Base-by-base conservation (phyloP, 2,329 filamentous ascomycete genomes). In the Phialophora verrucosa region DNA sequence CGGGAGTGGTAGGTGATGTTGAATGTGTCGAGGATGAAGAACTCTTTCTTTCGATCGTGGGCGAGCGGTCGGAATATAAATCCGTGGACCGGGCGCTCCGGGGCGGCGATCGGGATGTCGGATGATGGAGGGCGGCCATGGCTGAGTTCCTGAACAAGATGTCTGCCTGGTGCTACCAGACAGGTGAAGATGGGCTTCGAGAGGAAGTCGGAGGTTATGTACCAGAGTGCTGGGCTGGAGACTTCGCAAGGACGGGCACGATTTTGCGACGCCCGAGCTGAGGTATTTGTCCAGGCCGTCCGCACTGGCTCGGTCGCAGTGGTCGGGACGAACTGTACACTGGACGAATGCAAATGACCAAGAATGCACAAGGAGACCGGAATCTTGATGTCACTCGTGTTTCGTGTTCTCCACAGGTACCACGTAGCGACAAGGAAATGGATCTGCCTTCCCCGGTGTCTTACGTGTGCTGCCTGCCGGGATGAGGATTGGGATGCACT, bases 341-440 rank as follows among this genome's bases (percentile, higher is more conserved):
- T 60, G 25, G 27, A 42, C n/a, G 8, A 29, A 60, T 29, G 38
- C 50, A 32, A 25, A 49, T 25, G 25, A 17, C 57, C 42, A 47
- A 42, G 59, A 20, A 61, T 27, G 49, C 59, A 23, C 49, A 61
- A 38, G 29, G 47, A 23, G 8, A 29, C 10, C 11, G 25, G 42
- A 27, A 23, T 56, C 31, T 65, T 68, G 65, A 67, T 67, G 65
- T 67, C 65, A 67, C 62, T 64, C 23, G 59, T 62, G 62, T 68
- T 65, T 67, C 58, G 58, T 42, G 44, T 61, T 61, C 59, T 61
- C 59, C 59, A 61, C 59, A 61, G 49, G 59, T 51, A 61, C 49
- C 31, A 38, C 35, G 27, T 54, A 44, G 20, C 29, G 25, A 35
- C 14, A 42, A 42, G 56, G 35, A 42, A 38, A 53, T 27, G 54